Evolutionary conservation across 345 rosid genomes (phyloP), one percentile per base, ranked within the genome.

Genomic region (Nephelium lappaceum): DNA sequence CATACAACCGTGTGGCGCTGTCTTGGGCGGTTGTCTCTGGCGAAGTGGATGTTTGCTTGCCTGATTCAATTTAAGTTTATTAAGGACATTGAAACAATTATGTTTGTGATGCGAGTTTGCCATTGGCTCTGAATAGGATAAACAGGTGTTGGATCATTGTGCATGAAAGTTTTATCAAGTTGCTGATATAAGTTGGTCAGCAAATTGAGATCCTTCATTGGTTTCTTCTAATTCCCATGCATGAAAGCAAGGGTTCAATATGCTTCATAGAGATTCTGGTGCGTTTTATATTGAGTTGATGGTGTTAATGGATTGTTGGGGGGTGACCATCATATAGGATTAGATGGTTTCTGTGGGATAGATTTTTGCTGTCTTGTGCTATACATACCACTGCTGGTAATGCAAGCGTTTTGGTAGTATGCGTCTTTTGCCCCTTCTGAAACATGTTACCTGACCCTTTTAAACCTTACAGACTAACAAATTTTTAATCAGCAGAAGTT

Each of bases 31-130:
- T 73, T 16, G 62, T 42, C 15, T 5, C 9, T 21, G 9, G 21
- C 36, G n/a, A 55, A 43, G 68, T 39, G n/a, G 31, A 21, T 42
- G 18, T 10, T 16, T 23, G 14, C 27, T 39, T 11, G 62, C 6
- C n/a, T n/a, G 55, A 43, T 23, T 0, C 11, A 23, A 23, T 39
- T 60, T 42, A 31, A 27, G 68, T 12, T 67, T 2, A 62, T 5
- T 43, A 53, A 74, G 77, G 69, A 74, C 5, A 5, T 7, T 43
- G 27, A 43, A 43, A 49, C 43, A 8, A 18, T 24, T 16, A 38
- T 63, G 38, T 63, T 11, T 74, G 60, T 43, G 69, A 74, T 63
- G 69, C 19, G 43, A 74, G 77, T 15, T 74, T 63, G 43, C 64
- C 10, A 62, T 27, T 36, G 64, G 25, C 5, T 53, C 47, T 55